Percentiles rank a stretch among this genome's conserved stretches.
phyloP scores from a whole-genome alignment of 2,329 filamentous ascomycete species.

The Cytospora piceicola region DNA sequence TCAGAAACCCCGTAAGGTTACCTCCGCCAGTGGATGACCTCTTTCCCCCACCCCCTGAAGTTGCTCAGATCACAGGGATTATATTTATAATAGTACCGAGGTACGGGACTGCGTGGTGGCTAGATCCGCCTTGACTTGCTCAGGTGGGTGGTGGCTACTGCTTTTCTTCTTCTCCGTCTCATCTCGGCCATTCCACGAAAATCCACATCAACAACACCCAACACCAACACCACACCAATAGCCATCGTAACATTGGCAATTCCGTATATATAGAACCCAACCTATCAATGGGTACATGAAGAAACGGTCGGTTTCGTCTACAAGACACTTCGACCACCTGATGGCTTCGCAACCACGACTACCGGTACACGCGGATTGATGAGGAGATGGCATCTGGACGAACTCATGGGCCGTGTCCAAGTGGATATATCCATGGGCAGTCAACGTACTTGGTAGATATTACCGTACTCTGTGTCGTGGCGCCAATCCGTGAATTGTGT shows the following conservation, averaged over 20 bases:
- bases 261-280: neutral
- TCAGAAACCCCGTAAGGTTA: too few species aligned
- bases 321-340: neutral
- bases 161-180: neutral
- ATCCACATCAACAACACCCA: neutral
- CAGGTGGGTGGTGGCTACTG: too few species aligned
- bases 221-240: conserved; percentile 1
- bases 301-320: neutral
- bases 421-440: neutral
- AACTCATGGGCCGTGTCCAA: neutral
- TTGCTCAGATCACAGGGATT: too few species aligned
- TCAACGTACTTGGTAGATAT: too few species aligned
- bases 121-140: neutral
- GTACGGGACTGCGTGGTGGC: too few species aligned
- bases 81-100: too few species aligned
- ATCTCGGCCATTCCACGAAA: neutral
- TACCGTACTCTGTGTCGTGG: too few species aligned
- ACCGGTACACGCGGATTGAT: neutral
- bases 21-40: neutral
- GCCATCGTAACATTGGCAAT: neutral
- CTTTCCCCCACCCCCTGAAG: neutral
- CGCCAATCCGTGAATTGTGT: too few species aligned
- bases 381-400: too few species aligned
- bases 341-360: neutral
- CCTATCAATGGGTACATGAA: too few species aligned